Evolutionary conservation across 306 rosid genomes (phyloP), one percentile per base, ranked within the genome.

Genomic region (Castanea mollissima): DNA sequence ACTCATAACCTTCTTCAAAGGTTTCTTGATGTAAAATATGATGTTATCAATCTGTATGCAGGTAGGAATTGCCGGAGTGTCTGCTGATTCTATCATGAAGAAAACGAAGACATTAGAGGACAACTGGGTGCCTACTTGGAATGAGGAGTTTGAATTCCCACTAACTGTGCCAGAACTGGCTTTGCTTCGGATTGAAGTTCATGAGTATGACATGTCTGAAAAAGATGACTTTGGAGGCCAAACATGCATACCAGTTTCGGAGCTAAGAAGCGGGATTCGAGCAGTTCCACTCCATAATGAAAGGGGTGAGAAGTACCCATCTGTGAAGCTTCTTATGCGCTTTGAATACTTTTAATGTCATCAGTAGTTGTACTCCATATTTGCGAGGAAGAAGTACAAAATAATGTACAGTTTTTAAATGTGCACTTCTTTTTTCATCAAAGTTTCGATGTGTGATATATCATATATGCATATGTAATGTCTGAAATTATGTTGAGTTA

Each of bases 141-240:
- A 90, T 65, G 98, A 96, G 77, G 76, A 9, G 52, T 93, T 93
- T 34, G 96, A 88, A 79, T 93, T 93, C 71, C 97, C 93, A 4
- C 84, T 93, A 5, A 82, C 89, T 0, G 92, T 89, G 81, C 99
- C 99, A 0, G 98, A 96, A 80, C 71, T 96, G 6, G 98, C 99
- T 35, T 60, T 96, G 67, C 93, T 96, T 72, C 94, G 98, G 10
- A 81, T 96, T 5, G 99, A 96, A 88, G 99, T 93, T 80, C 99
- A 91, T 5, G 98, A 96, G 85, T 90, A 96, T 11, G 99, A 96
- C 93, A 85, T 91, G 97, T 93, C 99, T 13, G 98, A 96, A 76
- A 96, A 89, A 85, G 99, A 96, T 49, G 99, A 96, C 84, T 96
- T 96, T 41, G 99, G 98, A 60, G 99, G 99, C 72, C 99, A 96